Evolutionary conservation across 768 basidiomycete species (phyloP).

Genomic region (Candolleomyces efflorescens): DNA sequence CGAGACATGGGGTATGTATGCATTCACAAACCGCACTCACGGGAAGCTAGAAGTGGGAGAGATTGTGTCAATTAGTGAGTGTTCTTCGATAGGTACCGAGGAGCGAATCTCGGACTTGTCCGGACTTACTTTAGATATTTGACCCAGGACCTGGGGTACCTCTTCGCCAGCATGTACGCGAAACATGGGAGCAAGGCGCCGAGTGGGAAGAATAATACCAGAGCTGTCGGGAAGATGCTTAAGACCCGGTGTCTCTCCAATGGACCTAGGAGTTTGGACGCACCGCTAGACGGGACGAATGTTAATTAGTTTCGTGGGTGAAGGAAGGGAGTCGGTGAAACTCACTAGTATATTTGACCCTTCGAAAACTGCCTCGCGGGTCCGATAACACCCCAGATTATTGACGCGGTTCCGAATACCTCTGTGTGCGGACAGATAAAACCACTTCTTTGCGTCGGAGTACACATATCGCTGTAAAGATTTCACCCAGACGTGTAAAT

Average conservation of each 20-base stretch:
- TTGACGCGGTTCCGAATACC: constrained; percentile 78
- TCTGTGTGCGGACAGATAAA: constrained; percentile 70
- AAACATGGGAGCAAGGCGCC: too few relatives aligned
- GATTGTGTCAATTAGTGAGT: too few relatives aligned
- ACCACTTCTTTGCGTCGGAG: constrained; percentile 45
- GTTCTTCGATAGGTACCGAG: too few relatives aligned
- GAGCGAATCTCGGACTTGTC: too few relatives aligned
- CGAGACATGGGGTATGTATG: too few relatives aligned
- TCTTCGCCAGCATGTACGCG: too few relatives aligned
- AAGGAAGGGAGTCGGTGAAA: not conserved
- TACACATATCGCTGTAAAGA: constrained; percentile 42
- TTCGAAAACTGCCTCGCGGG: constrained; percentile 65
- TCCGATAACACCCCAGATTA: constrained; percentile 83
- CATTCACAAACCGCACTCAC: too few relatives aligned
- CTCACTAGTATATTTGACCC: constrained; percentile 58
- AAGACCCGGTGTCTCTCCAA: too few relatives aligned
- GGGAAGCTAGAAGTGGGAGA: not conserved
- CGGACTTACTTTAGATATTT: constrained; percentile 53
- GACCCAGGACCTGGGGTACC: too few relatives aligned
- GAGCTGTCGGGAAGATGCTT: too few relatives aligned
- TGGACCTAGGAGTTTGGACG: not conserved
- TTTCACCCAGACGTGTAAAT: too few relatives aligned
- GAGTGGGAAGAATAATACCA: too few relatives aligned
- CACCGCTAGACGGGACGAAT: constrained; percentile 65
- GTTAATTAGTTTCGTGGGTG: constrained; percentile 15